Base-by-base conservation (phyloP, 2,329 filamentous ascomycete genomes). In the Arthrobotrys musiformis region DNA sequence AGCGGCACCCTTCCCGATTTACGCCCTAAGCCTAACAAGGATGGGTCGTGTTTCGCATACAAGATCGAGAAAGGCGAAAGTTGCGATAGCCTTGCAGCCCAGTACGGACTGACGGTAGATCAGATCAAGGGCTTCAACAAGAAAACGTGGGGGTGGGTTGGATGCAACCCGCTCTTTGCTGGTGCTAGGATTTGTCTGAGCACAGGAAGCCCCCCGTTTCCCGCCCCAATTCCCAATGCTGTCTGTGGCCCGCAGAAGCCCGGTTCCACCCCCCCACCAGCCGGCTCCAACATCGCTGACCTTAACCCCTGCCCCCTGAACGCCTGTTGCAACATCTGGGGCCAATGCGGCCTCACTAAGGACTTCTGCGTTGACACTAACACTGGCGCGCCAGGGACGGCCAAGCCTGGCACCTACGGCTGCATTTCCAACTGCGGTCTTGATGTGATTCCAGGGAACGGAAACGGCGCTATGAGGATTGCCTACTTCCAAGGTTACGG, bases 71-170 rank as follows among this genome's bases (percentile, higher is more conserved):
- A 15, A 3, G 6, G 6, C n/a, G 40, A 42, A 2, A 19, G 15
- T 4, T 42, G 40, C 6, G 37, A n/a, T n/a, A n/a, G 37, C 37
- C 13, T 42, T 2, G 37, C 2, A 4, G 37, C 37, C 15, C 8
- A n/a, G 0, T 70, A 85, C 75, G 79, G 80, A 3, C 78, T 87
- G 4, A 85, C 82, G 0, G 70, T 81, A 0, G 78, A 81, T 0
- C 80, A 85, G 2, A 82, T 88, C 13, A 82, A 84, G 22, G 70
- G 72, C 0, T 84, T 82, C 54, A 86, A 86, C 78, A 83, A 80
- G 17, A 81, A 83, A 1, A 86, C 85, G 4, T 87, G 85, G 85
- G 84, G 81, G n/a, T 86, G 84, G 84, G 79, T 42, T 3, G 84
- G 83, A 5, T 87, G 85, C 78, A 58, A 79, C 0, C 58, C 80